phyloP scores from a whole-genome alignment of 306 rosid genomes.

The Vigna trinervia region DNA sequence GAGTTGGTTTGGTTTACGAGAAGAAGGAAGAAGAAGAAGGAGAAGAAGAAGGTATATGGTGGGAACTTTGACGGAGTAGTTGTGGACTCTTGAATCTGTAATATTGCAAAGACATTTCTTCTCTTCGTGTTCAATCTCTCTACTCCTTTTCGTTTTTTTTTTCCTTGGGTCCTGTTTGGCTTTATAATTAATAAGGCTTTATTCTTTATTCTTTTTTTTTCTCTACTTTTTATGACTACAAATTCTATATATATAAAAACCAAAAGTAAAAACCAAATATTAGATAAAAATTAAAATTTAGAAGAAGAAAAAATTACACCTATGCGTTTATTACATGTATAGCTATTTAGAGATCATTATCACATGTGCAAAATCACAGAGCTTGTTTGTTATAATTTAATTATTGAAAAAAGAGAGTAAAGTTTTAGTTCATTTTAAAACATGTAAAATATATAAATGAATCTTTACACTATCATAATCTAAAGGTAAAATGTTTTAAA shows the following conservation, averaged over 20 bases:
- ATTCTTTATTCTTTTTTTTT: neutral
- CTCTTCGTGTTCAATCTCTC: neutral
- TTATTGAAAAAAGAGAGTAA: too few relatives aligned
- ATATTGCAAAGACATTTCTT: neutral
- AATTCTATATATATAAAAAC: too few relatives aligned
- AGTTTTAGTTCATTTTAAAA: too few relatives aligned
- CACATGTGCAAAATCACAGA: too few relatives aligned
- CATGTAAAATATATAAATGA: too few relatives aligned
- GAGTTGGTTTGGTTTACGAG: neutral
- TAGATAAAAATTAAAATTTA: too few relatives aligned
- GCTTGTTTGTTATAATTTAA: too few relatives aligned
- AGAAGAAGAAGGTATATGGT: conserved; percentile 7
- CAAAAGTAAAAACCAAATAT: neutral
- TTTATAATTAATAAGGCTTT: neutral
- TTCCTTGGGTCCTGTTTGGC: neutral
- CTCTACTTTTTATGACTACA: neutral
- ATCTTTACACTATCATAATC: too few relatives aligned
- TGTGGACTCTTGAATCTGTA: conserved; percentile 25
- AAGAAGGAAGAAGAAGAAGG: neutral
- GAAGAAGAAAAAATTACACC: too few relatives aligned
- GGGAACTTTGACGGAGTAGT: conserved; percentile 19
- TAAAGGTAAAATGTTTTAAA: too few relatives aligned
- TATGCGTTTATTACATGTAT: too few relatives aligned
- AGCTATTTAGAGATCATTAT: too few relatives aligned
- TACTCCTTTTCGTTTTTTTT: neutral